Evolutionary conservation across 805 yeast genomes (phyloP).

Genomic region (Candida schatavii): DNA sequence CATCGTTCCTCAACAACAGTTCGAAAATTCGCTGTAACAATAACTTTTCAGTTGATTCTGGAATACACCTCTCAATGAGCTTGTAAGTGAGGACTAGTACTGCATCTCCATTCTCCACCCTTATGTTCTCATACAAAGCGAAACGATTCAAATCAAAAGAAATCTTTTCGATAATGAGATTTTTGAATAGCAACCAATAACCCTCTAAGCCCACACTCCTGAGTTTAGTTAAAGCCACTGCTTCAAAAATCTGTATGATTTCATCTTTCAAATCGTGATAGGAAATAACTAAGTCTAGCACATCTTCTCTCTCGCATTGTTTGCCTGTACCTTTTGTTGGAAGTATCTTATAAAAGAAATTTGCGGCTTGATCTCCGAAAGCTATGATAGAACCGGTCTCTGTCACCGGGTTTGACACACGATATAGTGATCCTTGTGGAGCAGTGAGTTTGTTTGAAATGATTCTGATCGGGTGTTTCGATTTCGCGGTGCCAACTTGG

Average conservation of each 20-base stretch:
- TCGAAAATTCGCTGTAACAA: background rate
- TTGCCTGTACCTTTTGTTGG: slow-evolving; percentile 16
- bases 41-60: background rate
- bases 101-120: background rate
- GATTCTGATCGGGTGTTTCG: slow-evolving; percentile 53
- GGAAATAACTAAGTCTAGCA: slow-evolving; percentile 39
- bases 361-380: slow-evolving; percentile 68
- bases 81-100: background rate
- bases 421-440: slow-evolving; percentile 20
- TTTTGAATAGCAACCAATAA: slow-evolving; percentile 23
- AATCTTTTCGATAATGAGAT: slow-evolving; percentile 14
- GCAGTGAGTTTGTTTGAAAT: slow-evolving; percentile 40
- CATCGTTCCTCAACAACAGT: background rate
- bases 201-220: slow-evolving; percentile 9
- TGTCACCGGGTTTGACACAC: slow-evolving; percentile 16
- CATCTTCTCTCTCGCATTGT: slow-evolving; percentile 24
- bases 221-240: slow-evolving; percentile 12
- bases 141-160: slow-evolving; percentile 30
- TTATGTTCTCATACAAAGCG: slow-evolving; percentile 18
- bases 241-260: slow-evolving; percentile 21
- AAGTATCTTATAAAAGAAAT: slow-evolving; percentile 54
- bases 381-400: slow-evolving; percentile 42
- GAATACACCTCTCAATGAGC: background rate
- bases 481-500: slow-evolving; percentile 58
- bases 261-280: slow-evolving; percentile 51